Conservation (phyloP, 169 alveolate genomes). For the Neospora caninum region DNA sequence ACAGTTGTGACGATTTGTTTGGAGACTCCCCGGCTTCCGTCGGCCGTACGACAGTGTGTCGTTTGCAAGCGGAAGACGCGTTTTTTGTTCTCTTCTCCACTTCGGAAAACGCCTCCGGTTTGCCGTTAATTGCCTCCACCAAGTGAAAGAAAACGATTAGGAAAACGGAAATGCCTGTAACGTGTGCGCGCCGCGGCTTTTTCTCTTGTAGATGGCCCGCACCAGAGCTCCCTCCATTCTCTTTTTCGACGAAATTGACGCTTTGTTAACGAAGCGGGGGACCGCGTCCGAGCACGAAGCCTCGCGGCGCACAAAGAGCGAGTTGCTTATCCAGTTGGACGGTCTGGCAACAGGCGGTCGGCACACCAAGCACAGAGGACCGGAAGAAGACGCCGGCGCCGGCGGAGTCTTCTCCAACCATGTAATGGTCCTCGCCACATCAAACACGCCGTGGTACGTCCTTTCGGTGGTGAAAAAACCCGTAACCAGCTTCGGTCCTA, state of each 20-base stretch:
- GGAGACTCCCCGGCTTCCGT: no score
- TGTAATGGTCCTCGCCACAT: conserved; percentile 74
- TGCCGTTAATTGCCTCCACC: no score
- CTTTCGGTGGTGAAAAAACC: not conserved
- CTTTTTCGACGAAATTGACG: conserved; percentile 93
- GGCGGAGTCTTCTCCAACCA: not conserved
- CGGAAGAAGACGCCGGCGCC: not conserved
- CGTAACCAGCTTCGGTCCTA: no score
- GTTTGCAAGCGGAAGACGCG: no score
- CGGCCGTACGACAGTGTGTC: no score
- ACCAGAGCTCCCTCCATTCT: conserved; percentile 92
- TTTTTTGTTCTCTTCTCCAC: no score
- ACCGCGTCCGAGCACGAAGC: conserved; percentile 89
- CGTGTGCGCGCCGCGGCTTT: not conserved
- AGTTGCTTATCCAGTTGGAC: conserved; percentile 92
- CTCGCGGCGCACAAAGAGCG: conserved; percentile 88
- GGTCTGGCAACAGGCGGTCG: conserved; percentile 70
- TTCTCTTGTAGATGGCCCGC: conserved; percentile 87
- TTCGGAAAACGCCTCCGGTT: no score
- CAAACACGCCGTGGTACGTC: conserved; percentile 68
- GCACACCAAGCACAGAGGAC: not conserved
- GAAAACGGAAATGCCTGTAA: no score
- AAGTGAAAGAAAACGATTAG: no score
- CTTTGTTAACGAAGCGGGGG: conserved; percentile 88
- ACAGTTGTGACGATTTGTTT: no score